Evolutionary conservation across 2,329 filamentous ascomycete species (phyloP).

Genomic region (Calonectria leucothoes): DNA sequence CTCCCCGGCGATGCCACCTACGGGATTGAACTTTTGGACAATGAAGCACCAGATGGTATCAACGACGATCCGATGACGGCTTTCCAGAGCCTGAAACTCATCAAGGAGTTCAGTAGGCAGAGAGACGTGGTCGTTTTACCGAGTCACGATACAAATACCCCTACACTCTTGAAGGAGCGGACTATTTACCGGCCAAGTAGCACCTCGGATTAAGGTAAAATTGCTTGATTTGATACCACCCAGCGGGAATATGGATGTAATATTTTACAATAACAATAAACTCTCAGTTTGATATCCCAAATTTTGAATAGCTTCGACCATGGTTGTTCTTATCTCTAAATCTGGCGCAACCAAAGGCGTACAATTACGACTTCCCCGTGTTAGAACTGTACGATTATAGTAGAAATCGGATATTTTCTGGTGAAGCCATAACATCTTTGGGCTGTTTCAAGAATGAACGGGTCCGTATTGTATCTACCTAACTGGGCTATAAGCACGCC

Average conservation of each 20-base stretch:
- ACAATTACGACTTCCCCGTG: too few species aligned
- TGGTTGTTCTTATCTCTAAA: too few species aligned
- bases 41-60: conserved; percentile 15
- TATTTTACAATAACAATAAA: neutral
- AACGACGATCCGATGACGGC: conserved; percentile 11
- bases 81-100: conserved; percentile 6
- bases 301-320: too few species aligned
- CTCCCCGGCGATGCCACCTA: conserved; percentile 15
- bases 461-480: neutral
- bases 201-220: neutral
- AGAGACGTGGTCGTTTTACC: conserved; percentile 11
- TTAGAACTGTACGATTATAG: too few species aligned
- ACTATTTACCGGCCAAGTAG: conserved; percentile 1
- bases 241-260: neutral
- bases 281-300: too few species aligned
- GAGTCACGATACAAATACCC: conserved; percentile 1
- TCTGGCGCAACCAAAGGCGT: too few species aligned
- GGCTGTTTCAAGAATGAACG: too few species aligned
- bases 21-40: conserved; percentile 4
- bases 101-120: conserved; percentile 14
- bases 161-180: neutral
- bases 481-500: neutral
- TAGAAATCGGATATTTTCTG: too few species aligned
- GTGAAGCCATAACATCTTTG: too few species aligned
- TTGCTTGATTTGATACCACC: neutral